These are phyloP conservation scores for Tremellales sp. DNA, from an alignment of 1,284 basidiomycete genomes.

Conservation along the genomic window DNA sequence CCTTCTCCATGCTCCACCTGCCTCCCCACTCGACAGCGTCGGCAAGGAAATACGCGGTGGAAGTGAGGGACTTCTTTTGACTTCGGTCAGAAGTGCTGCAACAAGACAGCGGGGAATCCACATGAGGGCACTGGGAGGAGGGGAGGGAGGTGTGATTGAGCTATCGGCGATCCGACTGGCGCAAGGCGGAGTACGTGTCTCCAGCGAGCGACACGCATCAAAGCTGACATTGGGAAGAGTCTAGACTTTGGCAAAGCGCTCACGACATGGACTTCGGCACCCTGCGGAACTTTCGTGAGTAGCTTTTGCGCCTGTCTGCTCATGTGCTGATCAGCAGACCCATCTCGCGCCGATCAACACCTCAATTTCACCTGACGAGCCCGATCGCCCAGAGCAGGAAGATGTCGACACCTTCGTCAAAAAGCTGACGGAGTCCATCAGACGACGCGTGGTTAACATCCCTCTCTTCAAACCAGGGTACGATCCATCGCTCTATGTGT, in stretches of 20 bases:
- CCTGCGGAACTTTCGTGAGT: background rate
- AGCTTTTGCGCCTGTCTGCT: background rate
- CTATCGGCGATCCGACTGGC: conserved; percentile 12
- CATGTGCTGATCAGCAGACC: conserved; percentile 8
- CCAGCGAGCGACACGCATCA: background rate
- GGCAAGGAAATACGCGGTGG: background rate
- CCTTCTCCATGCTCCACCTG: conserved; percentile 51
- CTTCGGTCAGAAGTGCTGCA: conserved; percentile 22
- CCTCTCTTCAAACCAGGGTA: conserved; percentile 28
- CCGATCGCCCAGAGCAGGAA: conserved; percentile 6
- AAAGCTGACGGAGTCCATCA: conserved; percentile 46
- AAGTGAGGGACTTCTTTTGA: conserved; percentile 21
- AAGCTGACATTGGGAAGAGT: background rate
- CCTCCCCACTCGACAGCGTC: background rate
- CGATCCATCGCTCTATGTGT: background rate
- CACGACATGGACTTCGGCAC: conserved; percentile 1
- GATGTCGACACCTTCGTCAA: conserved; percentile 40
- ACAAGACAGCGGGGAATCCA: conserved; percentile 14
- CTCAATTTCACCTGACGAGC: conserved; percentile 8
- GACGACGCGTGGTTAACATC: conserved; percentile 50
- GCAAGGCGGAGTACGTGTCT: background rate
- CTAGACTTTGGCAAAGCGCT: conserved; percentile 11
- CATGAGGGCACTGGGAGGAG: conserved; percentile 35
- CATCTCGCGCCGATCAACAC: conserved; percentile 23
- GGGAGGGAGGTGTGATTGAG: conserved; percentile 26